Evolutionary conservation across 768 basidiomycete species (phyloP), one percentile per base, ranked within the genome.

Genomic region (Xerocomellus dryophilus): DNA sequence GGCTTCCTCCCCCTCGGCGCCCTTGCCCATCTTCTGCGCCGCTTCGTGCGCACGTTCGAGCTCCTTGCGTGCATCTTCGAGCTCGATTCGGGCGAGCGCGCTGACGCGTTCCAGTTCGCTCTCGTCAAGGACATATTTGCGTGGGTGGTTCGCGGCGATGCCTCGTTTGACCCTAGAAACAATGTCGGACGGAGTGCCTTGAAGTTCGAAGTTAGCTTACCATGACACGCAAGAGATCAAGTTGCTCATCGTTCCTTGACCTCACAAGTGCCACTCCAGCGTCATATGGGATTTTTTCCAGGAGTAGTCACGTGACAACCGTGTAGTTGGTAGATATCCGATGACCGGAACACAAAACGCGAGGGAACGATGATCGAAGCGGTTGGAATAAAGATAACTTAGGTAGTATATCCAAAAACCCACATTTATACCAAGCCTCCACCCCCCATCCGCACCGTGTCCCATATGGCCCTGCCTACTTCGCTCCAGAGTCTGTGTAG

Each of bases 121-220:
- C 65, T 95, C 91, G 65, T 97, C 93, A 29, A 98, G 83, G 47
- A 88, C 79, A 71, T 98, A 98, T 75, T 90, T 93, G 65, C 76
- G 73, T 2, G 97, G 96, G 60, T 93, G 80, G 43, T 78, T 79
- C 4, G 78, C 75, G 3, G 95, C 76, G 17, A 84, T 81, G 9
- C 97, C 95, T 49, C 89, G 81, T 58, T 84, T 84, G 25, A 97
- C 88, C 93, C 84, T 85, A 31, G 5, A 15, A 54, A 52, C 12
- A 5, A 17, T 45, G 36, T 53, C 35, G 6, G 53, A 49, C 20
- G 12, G 38, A 15, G 10, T 18, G 11, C 4, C 17, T 8, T 15
- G 41, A 36, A 0, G 8, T 15, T 47, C 14, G 12, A 50, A 27
- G 25, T 4, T 7, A 47, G 46, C 67, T 51, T 53, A 76, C 76